Conservation (phyloP, 2,329 filamentous ascomycete genomes). For the Hypoxylon sp. region DNA sequence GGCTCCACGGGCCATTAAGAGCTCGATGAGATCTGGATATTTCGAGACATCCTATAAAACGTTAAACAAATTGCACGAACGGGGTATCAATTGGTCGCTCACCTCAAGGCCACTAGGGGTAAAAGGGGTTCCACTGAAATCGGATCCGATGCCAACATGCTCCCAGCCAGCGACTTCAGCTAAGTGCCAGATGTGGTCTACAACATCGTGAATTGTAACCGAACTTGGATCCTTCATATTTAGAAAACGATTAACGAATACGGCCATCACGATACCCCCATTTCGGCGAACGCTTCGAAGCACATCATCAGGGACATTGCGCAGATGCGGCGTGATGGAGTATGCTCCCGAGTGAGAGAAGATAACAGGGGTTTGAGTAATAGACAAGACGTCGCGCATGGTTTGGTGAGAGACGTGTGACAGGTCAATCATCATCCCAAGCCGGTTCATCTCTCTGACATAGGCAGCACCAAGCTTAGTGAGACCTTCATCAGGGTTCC, state of each 20-base stretch:
- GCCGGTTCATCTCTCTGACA: conserved; percentile 56
- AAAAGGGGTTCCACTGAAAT: conserved; percentile 55
- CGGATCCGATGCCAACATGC: conserved; percentile 57
- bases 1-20: conserved; percentile 51
- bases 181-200: conserved; percentile 55
- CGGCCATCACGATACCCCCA: conserved; percentile 59
- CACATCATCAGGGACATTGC: conserved; percentile 60
- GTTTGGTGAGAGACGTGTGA: conserved; percentile 53
- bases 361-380: conserved; percentile 51
- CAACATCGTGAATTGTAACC: conserved; percentile 55
- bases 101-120: conserved; percentile 52
- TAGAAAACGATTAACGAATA: conserved; percentile 56
- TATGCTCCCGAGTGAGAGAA: conserved; percentile 54
- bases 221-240: conserved; percentile 52
- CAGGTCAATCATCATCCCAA: conserved; percentile 56
- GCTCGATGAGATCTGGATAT: conserved; percentile 54
- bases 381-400: conserved; percentile 51
- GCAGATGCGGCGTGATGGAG: conserved; percentile 51
- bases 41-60: conserved; percentile 51
- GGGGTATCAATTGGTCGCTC: not conserved
- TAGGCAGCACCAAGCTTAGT: conserved; percentile 48
- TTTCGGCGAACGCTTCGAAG: conserved; percentile 55
- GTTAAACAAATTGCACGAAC: not conserved
- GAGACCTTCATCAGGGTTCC: conserved; percentile 47
- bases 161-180: conserved; percentile 54